Percentiles rank a stretch among this genome's conserved stretches.
Evolutionary conservation across 2,329 filamentous ascomycete genomes (phyloP).

Genomic region (Lasiodiplodia hormozganensis): DNA sequence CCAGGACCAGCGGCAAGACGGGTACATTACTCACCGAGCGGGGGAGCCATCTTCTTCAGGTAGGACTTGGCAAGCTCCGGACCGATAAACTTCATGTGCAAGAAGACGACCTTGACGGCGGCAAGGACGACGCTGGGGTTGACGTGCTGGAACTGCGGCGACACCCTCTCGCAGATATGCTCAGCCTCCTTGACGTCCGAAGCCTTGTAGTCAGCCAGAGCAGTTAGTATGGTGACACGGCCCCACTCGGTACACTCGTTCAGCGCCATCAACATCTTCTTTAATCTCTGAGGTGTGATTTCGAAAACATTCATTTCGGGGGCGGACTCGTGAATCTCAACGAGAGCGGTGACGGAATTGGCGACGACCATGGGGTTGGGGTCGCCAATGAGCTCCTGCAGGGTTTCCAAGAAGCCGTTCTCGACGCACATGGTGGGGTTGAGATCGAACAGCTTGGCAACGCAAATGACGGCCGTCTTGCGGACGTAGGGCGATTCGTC

Average conservation of each 20-base stretch:
- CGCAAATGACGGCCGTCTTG: slow-evolving; percentile 97
- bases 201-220: slow-evolving; percentile 85
- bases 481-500: slow-evolving; percentile 98
- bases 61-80: slow-evolving; percentile 82
- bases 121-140: slow-evolving; percentile 96
- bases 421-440: slow-evolving; percentile 93
- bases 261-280: slow-evolving; percentile 94
- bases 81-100: slow-evolving; percentile 88
- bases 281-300: slow-evolving; percentile 81
- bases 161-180: slow-evolving; percentile 95
- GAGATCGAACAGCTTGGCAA: slow-evolving; percentile 96
- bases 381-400: slow-evolving; percentile 96
- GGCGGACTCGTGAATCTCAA: slow-evolving; percentile 88
- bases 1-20: slow-evolving; percentile 29
- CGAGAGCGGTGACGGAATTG: slow-evolving; percentile 92
- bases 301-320: slow-evolving; percentile 88
- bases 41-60: slow-evolving; percentile 98
- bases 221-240: slow-evolving; percentile 88
- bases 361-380: slow-evolving; percentile 99
- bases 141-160: slow-evolving; percentile 97
- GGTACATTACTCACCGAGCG: slow-evolving; percentile 70
- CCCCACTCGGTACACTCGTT: slow-evolving; percentile 99
- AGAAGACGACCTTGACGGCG: slow-evolving; percentile 97
- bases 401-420: slow-evolving; percentile 90
- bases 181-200: slow-evolving; percentile 94